Base-by-base conservation (phyloP, 257 asterid species). In the Solanum raphanifolium region DNA sequence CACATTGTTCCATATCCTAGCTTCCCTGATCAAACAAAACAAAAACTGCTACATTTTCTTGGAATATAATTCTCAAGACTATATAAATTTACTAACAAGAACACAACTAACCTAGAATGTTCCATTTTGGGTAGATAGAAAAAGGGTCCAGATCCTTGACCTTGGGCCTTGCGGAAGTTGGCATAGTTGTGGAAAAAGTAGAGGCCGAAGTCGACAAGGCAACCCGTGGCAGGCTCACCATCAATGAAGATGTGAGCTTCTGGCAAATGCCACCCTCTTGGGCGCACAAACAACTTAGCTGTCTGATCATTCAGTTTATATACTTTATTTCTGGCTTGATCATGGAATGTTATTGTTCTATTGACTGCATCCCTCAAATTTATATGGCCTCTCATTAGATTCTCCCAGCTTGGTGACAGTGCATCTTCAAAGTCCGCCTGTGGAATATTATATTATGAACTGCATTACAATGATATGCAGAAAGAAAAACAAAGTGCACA, bases 351-450 rank as follows among this genome's bases (percentile, higher is more conserved):
- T 91, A 97, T 96, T 2, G 90, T 93, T 60, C 99, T 95, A 87
- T 93, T 94, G 13, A 97, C 95, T 1, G 99, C 99, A 87, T 97
- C 99, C 76, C 90, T 94, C 84, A 97, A 86, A 90, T 97, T 97
- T 2, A 97, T 91, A 27, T 97, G 99, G 12, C 99, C 98, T 16
- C 94, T 86, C 88, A 97, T 94, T n/a, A 95, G 86, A 43, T 97
- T 97, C 89, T 97, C 99, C 99, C 99, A 97, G 31, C 72, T 97
- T 76, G 99, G 99, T 12, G 99, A 92, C 4, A 97, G 91, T 11
- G 99, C 94, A 91, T 97, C 99, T 93, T 97, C 99, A 82, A 96
- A 94, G 91, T 97, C 99, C 83, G 99, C 99, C 99, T 97, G 87
- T 39, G 29, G 25, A 46, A 46, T 46, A 81, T 81, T 3, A 29